Evolutionary conservation across 2,329 filamentous ascomycete species (phyloP), one percentile per base, ranked within the genome.

Genomic region (Neurospora sp.): DNA sequence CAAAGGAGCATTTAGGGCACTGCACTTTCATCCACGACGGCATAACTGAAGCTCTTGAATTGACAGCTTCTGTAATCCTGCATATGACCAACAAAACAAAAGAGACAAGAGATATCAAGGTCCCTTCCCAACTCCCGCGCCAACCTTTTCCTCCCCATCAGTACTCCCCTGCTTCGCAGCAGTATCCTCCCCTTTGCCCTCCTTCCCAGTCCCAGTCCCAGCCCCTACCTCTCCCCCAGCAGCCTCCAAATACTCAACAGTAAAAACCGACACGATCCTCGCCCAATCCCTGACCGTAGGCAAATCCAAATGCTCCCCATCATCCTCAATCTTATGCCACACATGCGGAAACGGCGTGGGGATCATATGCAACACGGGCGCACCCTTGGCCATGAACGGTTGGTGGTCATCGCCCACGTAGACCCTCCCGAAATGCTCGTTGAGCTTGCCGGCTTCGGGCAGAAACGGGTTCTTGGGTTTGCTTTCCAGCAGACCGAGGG

Each of bases 311-410:
- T 98, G 91, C 75, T 90, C 89, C 2, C 89, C 95, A 75, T 97
- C 90, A 77, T 99, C 96, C 0, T 89, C 82, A 75, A 93, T 88
- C 1, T 84, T 90, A 81, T 99, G 96, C 96, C 96, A 99, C 1
- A 96, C 91, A 0, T 74, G 68, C 0, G 94, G 94, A 77, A 98
- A 98, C 0, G 90, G 90, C 3, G 83, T 85, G 0, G 95, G 93
- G 70, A 99, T 98, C 33, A 99, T 80, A 81, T 99, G 96, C 71
- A 99, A 80, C 28, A 98, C 85, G n/a, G 96, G 90, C 0, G 97
- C 95, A 1, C 96, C 96, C 39, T 92, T 87, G 37, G 82, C 82
- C 85, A 98, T 89, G 75, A 99, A 99, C 0, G 96, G 96, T 6
- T 97, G 80, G 78, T 99, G 96, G 76, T 99, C 96, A 77, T 99